Conservation (phyloP, 163 green algal species). For the Chloromonas sp. region DNA sequence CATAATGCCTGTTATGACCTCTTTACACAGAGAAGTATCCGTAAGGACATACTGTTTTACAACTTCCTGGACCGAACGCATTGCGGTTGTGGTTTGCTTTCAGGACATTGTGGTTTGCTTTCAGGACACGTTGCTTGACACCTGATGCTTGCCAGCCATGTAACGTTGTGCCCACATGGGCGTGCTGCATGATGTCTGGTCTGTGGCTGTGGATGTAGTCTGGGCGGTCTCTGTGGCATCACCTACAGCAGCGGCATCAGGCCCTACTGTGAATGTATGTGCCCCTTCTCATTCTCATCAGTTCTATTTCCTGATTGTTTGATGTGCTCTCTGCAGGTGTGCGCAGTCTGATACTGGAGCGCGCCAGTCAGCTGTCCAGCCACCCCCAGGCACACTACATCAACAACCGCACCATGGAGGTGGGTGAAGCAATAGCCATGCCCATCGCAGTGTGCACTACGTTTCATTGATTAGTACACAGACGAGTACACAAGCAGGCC, state of each 20-base stretch:
- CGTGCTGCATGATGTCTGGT: background rate
- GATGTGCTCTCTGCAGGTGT: constrained; percentile 37
- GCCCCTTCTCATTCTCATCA: too few relatives aligned
- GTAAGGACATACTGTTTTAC: too few relatives aligned
- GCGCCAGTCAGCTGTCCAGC: constrained; percentile 29
- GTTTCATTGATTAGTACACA: background rate
- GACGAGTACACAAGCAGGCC: too few relatives aligned
- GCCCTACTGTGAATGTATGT: too few relatives aligned
- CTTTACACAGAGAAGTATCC: too few relatives aligned
- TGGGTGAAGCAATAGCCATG: constrained; percentile 21
- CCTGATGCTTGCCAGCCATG: too few relatives aligned
- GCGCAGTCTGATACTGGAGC: constrained; percentile 65
- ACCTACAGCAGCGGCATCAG: too few relatives aligned
- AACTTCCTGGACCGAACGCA: background rate
- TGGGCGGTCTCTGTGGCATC: background rate
- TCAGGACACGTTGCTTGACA: too few relatives aligned
- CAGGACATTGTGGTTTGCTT: too few relatives aligned
- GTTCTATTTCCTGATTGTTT: too few relatives aligned
- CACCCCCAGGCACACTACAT: constrained; percentile 89
- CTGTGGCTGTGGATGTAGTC: background rate
- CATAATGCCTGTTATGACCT: too few relatives aligned
- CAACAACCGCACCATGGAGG: constrained; percentile 87
- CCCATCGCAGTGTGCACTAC: background rate
- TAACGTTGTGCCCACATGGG: too few relatives aligned
- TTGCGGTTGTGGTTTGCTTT: background rate